phyloP scores from a whole-genome alignment of 78 protist species.

The Dictyostelium intermedium region DNA sequence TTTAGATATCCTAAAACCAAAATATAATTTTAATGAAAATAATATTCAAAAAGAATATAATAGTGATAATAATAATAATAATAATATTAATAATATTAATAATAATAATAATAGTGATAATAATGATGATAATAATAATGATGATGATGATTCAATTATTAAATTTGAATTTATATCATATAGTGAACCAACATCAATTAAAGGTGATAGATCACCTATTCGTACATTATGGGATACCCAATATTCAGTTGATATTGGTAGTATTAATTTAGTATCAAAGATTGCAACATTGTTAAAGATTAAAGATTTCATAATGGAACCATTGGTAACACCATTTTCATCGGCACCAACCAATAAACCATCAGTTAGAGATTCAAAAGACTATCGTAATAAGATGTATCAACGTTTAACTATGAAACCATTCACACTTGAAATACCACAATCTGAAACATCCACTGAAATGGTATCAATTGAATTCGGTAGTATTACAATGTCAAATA shows the following conservation, averaged over 20 bases:
- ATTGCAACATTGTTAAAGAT: conserved; percentile 13
- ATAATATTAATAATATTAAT: no score
- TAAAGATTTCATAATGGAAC: conserved; percentile 66
- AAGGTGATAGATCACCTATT: not conserved
- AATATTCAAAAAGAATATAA: not conserved
- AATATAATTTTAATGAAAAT: not conserved
- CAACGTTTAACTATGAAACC: conserved; percentile 55
- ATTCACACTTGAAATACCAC: conserved; percentile 37
- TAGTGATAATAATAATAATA: not conserved
- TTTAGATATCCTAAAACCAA: conserved; percentile 7
- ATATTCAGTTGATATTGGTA: not conserved
- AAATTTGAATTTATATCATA: conserved; percentile 25
- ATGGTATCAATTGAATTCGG: conserved; percentile 44
- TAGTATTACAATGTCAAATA: conserved; percentile 1
- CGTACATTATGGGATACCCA: conserved; percentile 33
- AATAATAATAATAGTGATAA: not conserved
- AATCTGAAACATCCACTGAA: conserved; percentile 1
- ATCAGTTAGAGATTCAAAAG: not conserved
- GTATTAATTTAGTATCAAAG: conserved; percentile 16
- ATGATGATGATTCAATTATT: not conserved
- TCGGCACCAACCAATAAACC: not conserved
- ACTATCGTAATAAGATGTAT: conserved; percentile 2
- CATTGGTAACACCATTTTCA: conserved; percentile 38
- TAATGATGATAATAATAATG: not conserved
- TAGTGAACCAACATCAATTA: not conserved